Conservation (phyloP, 208 protist genomes). For the Naegleria fowleri region DNA sequence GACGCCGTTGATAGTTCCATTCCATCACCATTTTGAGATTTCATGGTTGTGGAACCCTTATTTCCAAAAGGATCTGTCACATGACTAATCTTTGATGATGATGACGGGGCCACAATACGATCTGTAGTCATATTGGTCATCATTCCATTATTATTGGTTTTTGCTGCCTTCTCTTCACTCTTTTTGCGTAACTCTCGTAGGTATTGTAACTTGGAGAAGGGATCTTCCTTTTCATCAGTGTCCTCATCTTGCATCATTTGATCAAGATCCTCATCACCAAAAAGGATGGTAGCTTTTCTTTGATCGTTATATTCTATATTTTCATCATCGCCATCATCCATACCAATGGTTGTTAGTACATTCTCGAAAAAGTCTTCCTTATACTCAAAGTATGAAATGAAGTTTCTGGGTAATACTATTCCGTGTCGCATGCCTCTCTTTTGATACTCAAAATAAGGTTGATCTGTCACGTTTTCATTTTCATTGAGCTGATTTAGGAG, state of each 20-base stretch:
- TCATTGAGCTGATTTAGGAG: background rate
- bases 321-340: background rate
- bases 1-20: background rate
- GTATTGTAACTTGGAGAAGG: background rate
- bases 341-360: background rate
- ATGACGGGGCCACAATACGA: background rate
- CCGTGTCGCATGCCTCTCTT: background rate
- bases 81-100: background rate
- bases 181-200: background rate
- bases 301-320: background rate
- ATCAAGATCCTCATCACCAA: background rate
- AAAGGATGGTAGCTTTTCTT: background rate
- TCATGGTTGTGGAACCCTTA: background rate
- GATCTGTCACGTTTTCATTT: background rate
- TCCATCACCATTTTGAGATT: background rate
- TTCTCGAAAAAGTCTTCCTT: background rate
- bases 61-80: background rate
- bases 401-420: background rate
- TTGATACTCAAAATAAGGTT: background rate
- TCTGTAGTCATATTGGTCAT: background rate
- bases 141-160: background rate
- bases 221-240: background rate
- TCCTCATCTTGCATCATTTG: background rate
- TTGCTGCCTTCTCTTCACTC: background rate
- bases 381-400: slow-evolving; percentile 3